Evolutionary conservation across 78 protist species (phyloP).

Genomic region (Dictyostelium discoideum): DNA sequence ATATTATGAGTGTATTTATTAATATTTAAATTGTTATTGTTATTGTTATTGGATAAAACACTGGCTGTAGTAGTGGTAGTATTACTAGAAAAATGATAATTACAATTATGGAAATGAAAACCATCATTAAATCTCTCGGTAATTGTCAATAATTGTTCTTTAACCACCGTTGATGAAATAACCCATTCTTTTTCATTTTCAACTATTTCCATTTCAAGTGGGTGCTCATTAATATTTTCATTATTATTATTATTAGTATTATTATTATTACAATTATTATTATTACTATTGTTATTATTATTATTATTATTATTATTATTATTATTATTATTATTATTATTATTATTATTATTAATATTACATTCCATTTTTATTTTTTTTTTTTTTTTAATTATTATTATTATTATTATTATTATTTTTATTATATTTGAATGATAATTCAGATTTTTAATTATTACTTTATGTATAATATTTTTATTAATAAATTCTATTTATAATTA

Average conservation of each 20-base stretch:
- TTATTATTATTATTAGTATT: background rate
- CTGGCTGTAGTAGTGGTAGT: background rate
- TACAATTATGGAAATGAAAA: background rate
- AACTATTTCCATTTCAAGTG: background rate
- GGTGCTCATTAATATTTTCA: background rate
- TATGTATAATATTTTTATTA: background rate
- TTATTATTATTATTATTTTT: background rate
- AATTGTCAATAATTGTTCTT: background rate
- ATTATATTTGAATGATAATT: background rate
- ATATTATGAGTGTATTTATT: background rate
- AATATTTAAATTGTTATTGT: background rate
- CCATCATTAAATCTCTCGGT: background rate
- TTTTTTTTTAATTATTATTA: background rate
- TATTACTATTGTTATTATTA: background rate
- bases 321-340: background rate
- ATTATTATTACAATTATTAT: background rate
- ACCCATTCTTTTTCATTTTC: slow-evolving; percentile 16
- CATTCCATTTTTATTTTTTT: background rate
- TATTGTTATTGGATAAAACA: background rate
- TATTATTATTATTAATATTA: background rate
- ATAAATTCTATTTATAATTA: no score
- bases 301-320: background rate
- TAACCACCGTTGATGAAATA: background rate
- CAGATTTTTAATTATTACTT: background rate
- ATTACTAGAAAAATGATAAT: background rate